Evolutionary conservation across 495 filamentous ascomycete genomes (phyloP), one percentile per base, ranked within the genome.

Genomic region (Cryomyces minteri): DNA sequence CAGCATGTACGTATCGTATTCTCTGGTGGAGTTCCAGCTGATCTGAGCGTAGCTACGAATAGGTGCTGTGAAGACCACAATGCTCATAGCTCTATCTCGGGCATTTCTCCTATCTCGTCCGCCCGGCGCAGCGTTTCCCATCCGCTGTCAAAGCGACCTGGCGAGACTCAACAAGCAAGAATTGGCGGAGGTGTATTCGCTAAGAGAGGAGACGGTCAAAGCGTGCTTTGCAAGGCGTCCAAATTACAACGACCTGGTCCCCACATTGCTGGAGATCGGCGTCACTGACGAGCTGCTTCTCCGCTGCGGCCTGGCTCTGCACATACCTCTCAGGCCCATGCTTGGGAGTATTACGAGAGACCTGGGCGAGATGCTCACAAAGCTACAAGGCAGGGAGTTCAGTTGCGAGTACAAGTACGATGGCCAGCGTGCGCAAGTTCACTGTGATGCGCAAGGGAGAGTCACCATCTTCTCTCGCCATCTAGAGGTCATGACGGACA

Each of bases 331-430:
- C 10, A 73, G 82, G 43, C 90, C 90, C 10, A 98, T 96, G 90
- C 64, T 98, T 9, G 90, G 90, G 0, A 93, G 84, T 58, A 95
- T 96, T 54, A 96, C 88, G 1, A 71, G 90, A 30, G 90, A 95
- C 55, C 62, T 98, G 1, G 74, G 77, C 8, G 88, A 95, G 44
- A 93, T 98, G 86, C 71, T 96, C 51, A 82, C 81, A n/a, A 90
- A 88, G 57, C 67, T 98, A 1, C 80, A 88, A 68, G 84, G 80
- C 1, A 71, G 86, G 37, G 81, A 82, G 47, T 96, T 98, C 51
- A 82, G 74, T 39, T 94, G 86, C 60, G 90, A 98, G 53, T 95
- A 76, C 65, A 98, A 98, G 54, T 98, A 96, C 49, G 90, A 98
- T 54, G 90, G 90, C 0, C 90, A 96, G 56, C 78, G 90, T 5